phyloP scores from a whole-genome alignment of 768 basidiomycete species.

The Tricholoma sp. region DNA sequence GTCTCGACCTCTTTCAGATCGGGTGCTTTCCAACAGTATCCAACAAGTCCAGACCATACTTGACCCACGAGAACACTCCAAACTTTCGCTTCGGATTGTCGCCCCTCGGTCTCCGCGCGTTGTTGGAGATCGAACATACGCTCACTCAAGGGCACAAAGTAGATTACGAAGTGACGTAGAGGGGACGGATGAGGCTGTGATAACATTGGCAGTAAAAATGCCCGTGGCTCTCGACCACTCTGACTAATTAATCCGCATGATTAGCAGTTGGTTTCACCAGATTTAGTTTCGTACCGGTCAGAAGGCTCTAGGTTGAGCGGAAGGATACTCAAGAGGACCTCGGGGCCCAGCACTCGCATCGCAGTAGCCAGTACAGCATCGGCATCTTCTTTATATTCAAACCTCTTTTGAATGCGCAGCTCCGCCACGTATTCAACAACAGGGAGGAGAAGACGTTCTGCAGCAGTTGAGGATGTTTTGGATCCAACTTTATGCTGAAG shows the following conservation, averaged over 20 bases:
- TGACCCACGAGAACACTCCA: constrained; percentile 94
- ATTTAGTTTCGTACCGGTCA: constrained; percentile 52
- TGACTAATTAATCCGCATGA: constrained; percentile 34
- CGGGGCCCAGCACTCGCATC: constrained; percentile 83
- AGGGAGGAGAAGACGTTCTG: constrained; percentile 65
- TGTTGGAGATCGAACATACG: constrained; percentile 87
- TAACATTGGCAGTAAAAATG: constrained; percentile 87
- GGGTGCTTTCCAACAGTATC: constrained; percentile 81
- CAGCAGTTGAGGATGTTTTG: constrained; percentile 44
- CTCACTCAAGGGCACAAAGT: constrained; percentile 93
- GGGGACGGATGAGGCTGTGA: constrained; percentile 76
- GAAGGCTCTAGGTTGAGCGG: constrained; percentile 85
- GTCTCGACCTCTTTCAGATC: constrained; percentile 64
- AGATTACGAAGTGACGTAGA: constrained; percentile 78
- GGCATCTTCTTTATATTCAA: constrained; percentile 87
- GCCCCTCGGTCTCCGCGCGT: constrained; percentile 67
- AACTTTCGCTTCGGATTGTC: constrained; percentile 85
- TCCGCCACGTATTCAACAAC: constrained; percentile 70
- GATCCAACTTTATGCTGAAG: constrained; percentile 47
- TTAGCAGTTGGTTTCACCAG: background rate
- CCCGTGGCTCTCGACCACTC: constrained; percentile 78
- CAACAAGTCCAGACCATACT: constrained; percentile 87
- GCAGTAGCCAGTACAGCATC: constrained; percentile 76
- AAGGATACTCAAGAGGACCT: constrained; percentile 63
- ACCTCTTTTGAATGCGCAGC: constrained; percentile 71